A percentile compares a stretch with the other conserved stretches of the same genome.
Evolutionary conservation across 805 yeast genomes (phyloP).

Genomic region (Crinitomyces ghanaensis): DNA sequence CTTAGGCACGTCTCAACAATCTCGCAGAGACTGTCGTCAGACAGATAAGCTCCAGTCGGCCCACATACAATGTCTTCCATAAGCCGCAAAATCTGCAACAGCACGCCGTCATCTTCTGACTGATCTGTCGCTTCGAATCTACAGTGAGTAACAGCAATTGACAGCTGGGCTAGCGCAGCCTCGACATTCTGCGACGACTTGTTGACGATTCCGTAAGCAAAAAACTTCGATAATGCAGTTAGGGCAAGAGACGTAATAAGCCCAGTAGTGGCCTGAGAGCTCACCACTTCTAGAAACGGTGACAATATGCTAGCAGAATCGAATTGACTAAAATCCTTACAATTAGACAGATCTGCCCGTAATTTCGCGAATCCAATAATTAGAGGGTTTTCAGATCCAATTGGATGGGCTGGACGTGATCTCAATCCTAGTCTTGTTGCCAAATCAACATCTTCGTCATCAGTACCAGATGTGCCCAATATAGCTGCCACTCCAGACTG

Average conservation of each 20-base stretch:
- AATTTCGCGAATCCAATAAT: slow-evolving; percentile 71
- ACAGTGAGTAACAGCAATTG: slow-evolving; percentile 78
- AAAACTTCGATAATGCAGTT: slow-evolving; percentile 59
- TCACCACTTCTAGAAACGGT: slow-evolving; percentile 77
- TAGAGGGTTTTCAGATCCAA: slow-evolving; percentile 41
- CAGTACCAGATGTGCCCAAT: slow-evolving; percentile 47
- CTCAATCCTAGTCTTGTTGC: slow-evolving; percentile 26
- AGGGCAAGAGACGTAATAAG: slow-evolving; percentile 73
- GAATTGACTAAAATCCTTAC: slow-evolving; percentile 39
- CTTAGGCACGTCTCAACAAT: slow-evolving; percentile 85
- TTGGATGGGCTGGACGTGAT: slow-evolving; percentile 4
- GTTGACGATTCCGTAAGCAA: slow-evolving; percentile 58
- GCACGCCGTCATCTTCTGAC: slow-evolving; percentile 80
- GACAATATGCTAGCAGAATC: slow-evolving; percentile 67
- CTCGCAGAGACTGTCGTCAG: slow-evolving; percentile 77
- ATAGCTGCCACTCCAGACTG: slow-evolving; percentile 79
- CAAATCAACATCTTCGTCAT: slow-evolving; percentile 35
- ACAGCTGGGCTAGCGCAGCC: slow-evolving; percentile 50
- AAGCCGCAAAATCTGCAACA: slow-evolving; percentile 68
- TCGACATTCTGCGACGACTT: slow-evolving; percentile 42
- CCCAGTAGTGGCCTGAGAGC: slow-evolving; percentile 79
- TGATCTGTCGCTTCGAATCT: slow-evolving; percentile 93
- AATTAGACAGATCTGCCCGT: slow-evolving; percentile 54
- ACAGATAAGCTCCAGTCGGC: slow-evolving; percentile 50
- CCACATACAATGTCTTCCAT: slow-evolving; percentile 58